Conservation (phyloP, 202 grass and related monocot species). For the Panicum hallii region DNA sequence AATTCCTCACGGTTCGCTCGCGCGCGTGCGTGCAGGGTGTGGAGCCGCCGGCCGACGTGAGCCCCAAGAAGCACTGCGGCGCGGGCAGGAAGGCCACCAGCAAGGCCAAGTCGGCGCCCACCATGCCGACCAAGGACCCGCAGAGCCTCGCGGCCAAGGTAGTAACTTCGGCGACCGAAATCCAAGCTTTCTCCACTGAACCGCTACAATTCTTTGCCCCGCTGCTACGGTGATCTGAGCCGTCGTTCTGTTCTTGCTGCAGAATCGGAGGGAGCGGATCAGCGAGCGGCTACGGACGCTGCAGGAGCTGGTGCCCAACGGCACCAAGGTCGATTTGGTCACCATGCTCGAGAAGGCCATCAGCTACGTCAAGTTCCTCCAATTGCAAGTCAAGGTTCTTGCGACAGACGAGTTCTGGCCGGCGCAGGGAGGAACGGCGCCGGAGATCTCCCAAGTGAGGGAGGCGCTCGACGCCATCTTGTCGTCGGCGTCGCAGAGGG, state of each 20-base stretch:
- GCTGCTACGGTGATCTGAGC: constrained; percentile 13
- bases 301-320: constrained; percentile 92
- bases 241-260: background rate
- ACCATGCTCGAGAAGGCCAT: constrained; percentile 97
- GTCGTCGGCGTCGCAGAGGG: constrained; percentile 56
- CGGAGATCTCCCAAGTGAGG: constrained; percentile 80
- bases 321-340: constrained; percentile 89
- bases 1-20: background rate
- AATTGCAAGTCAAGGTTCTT: constrained; percentile 92
- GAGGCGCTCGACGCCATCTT: constrained; percentile 90
- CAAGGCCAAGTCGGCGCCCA: constrained; percentile 61
- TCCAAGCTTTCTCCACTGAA: background rate
- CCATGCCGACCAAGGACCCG: constrained; percentile 59
- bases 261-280: constrained; percentile 86
- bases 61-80: constrained; percentile 75
- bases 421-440: constrained; percentile 66
- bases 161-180: constrained; percentile 25
- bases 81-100: constrained; percentile 55
- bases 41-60: constrained; percentile 26
- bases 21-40: constrained; percentile 19
- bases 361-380: constrained; percentile 91
- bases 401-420: constrained; percentile 94
- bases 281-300: constrained; percentile 80
- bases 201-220: background rate
- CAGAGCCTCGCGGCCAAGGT: constrained; percentile 87